Base-by-base conservation (phyloP, 2,329 filamentous ascomycete genomes). In the Ploettnerulaceae sp. region DNA sequence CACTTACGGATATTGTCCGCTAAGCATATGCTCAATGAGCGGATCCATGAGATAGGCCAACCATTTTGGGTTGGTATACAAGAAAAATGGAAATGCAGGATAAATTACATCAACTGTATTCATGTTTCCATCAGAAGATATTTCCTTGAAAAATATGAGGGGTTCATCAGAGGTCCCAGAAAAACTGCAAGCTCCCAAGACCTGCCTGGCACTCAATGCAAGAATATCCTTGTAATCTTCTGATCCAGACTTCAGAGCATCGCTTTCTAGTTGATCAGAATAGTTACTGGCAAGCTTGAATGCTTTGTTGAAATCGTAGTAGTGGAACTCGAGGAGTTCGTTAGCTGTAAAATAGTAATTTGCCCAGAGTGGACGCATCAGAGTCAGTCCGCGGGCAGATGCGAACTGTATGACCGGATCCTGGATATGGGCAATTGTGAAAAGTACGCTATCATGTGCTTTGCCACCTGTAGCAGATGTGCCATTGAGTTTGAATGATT, bases 91-190 rank as follows among this genome's bases (percentile, higher is more conserved):
- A 66, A 89, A 90, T 0, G 86, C 77, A 0, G 87, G 88, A 69
- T 89, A 93, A 57, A 94, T 91, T 47, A 94, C 86, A 67, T 91
- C 86, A 8, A 93, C 84, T 0, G 87, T 93, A 62, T 93, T 87
- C 64, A 82, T 82, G 59, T 94, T 91, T 3, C 87, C 87, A 57
- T 91, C 86, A 2, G 84, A 89, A 1, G 85, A 89, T 46, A 93
- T 91, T 64, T 93, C 88, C 62, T 93, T 93, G 50, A 91, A 68
- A 67, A 93, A 93, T 17, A 93, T 65, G 32, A 91, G 74, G 0
- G 85, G 84, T 52, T 80, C 73, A 3, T 88, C 77, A 1, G 83
- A 76, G 15, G 86, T 85, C 33, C 85, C 79, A 5, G 84, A 76
- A 68, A 90, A 89, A 53, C 80, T 82, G 3, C 84, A 88, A 1